Evolutionary conservation across 2,329 filamentous ascomycete genomes (phyloP), one percentile per base, ranked within the genome.

Genomic region (Falciphora oryzae): DNA sequence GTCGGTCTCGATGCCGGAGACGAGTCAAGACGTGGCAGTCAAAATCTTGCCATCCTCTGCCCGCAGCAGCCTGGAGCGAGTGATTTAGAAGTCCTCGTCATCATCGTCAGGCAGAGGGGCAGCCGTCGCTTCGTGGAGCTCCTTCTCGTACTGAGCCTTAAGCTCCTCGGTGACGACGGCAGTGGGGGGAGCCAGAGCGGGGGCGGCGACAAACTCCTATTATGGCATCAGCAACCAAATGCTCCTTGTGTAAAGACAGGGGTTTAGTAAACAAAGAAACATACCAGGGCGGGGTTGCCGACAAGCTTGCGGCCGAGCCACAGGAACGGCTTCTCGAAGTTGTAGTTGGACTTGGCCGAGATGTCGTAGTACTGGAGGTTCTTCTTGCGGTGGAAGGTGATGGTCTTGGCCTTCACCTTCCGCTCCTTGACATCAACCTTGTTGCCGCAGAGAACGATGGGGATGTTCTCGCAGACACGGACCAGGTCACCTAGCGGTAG

Each of bases 371-470:
- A 99, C 83, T 99, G 95, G 63, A 99, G 89, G 83, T 98, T 99
- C 90, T 99, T 99, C 92, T 99, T 99, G 83, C 95, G 92, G 88
- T 99, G 95, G 91, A 99, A 99, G 71, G 95, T 99, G 82, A 99
- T 99, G 78, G 94, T 96, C 92, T 99, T 99, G 77, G 95, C 95
- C 89, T 99, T 99, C 78, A 99, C 95, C 85, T 99, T 99, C 81
- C 95, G 92, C 88, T 99, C 95, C 91, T 99, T 99, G 70, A 99
- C 95, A 76, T 99, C 94, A 79, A 99, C 94, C 88, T 99, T 99
- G 91, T 99, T 99, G 76, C 94, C 94, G 80, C 89, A 93, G 70
- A 99, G 91, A 74, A 98, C 95, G 75, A 99, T 98, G 73, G 94
- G 94, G 75, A 99, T 95, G 85, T 95, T 96, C 87, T 99, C 94